Conservation (phyloP, 768 basidiomycete genomes). For the Rubroboletus pulcherrimus region DNA sequence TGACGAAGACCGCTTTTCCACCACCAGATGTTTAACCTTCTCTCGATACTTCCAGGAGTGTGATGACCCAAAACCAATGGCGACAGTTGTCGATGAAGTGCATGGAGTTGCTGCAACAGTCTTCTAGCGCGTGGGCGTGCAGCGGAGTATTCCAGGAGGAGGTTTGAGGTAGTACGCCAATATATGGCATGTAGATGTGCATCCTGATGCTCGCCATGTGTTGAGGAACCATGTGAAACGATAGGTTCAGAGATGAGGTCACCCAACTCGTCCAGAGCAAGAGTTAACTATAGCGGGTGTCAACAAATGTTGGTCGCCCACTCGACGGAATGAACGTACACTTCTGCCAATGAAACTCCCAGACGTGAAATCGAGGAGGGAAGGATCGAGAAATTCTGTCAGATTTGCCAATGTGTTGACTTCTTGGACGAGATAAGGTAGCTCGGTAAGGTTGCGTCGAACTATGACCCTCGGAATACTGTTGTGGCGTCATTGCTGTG, state of each 20-base stretch:
- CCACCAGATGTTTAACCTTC: not conserved
- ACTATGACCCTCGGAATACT: conserved; percentile 13
- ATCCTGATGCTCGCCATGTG: conserved; percentile 1
- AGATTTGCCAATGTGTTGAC: conserved; percentile 18
- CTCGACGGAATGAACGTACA: conserved; percentile 11
- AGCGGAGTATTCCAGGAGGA: conserved; percentile 32
- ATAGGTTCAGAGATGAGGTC: conserved; percentile 11
- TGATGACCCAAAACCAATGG: not conserved
- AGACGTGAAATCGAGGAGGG: conserved; percentile 24
- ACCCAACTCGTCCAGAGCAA: conserved; percentile 30
- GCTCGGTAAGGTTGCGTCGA: not conserved
- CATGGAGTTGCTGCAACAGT: conserved; percentile 14
- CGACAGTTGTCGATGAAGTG: conserved; percentile 13
- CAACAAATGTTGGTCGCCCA: not conserved
- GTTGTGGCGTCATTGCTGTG: not conserved
- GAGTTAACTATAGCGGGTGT: conserved; percentile 18
- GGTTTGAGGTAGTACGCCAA: conserved; percentile 29
- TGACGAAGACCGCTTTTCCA: conserved; percentile 4
- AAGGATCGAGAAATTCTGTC: conserved; percentile 15
- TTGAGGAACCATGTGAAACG: not conserved
- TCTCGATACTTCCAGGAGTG: not conserved
- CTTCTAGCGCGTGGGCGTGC: conserved; percentile 19
- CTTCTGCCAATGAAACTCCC: conserved; percentile 29
- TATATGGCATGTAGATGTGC: conserved; percentile 24
- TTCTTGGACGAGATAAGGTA: not conserved